Base-by-base conservation (phyloP, 2,329 filamentous ascomycete species). In the Exophiala calicioides region DNA sequence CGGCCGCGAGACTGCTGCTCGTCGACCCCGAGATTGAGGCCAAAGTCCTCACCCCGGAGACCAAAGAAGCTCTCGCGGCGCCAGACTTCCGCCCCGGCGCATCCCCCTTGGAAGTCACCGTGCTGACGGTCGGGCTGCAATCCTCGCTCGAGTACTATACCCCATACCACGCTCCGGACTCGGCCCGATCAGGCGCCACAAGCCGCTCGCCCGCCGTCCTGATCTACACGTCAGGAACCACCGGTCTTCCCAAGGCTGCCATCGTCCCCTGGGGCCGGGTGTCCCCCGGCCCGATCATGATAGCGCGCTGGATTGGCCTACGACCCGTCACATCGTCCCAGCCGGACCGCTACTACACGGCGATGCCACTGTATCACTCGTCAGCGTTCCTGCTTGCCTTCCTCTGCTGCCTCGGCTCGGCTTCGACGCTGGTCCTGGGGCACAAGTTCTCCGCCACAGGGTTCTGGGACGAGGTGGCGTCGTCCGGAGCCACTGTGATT, bases 181-280 rank as follows among this genome's bases (percentile, higher is more conserved):
- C 74, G 34, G 67, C 74, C 34, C 76, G 83, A 50, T 66, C 69
- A 36, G 75, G 80, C 12, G 65, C 75, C 45, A 67, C 71, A 13
- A 60, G 70, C 5, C 68, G 75, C 5, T 77, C 81, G 47, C 81
- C 88, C 71, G 84, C 80, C 1, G 75, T 85, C 33, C 76, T 95
- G 53, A 90, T 95, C 57, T 97, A 96, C 70, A 98, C 93, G 0
- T 91, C 86, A 0, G 91, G 91, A n/a, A 97, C 93, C 0, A 97
- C 93, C 0, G 87, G 86, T 1, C 75, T 80, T 59, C 91, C 90
- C 12, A 97, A 97, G 70, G 91, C 93, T 0, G 90, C 91, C 2
- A 53, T 55, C 16, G 48, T 58, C n/a, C 43, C 57, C 21, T 59
- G 55, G 53, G 40, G 49, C 16, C 47, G 53, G 4, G 50, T 50